A percentile compares a stretch with the other conserved stretches of the same genome.
phyloP scores from a whole-genome alignment of 108 stramenopile genomes.

The Cyclotella sp. region DNA sequence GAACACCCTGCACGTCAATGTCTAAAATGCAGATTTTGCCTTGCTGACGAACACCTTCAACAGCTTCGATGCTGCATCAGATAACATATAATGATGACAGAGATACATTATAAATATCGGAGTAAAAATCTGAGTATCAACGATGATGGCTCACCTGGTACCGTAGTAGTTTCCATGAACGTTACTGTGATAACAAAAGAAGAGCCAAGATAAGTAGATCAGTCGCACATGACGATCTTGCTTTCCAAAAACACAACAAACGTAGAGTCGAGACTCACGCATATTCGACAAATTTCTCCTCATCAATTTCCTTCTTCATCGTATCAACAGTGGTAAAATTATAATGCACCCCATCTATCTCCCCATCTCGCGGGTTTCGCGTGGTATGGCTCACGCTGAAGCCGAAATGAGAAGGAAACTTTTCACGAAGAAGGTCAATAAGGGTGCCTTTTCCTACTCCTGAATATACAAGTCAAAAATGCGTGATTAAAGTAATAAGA shows the following conservation, averaged over 20 bases:
- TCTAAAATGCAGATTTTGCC: slow-evolving; percentile 94
- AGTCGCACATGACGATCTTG: too few relatives aligned
- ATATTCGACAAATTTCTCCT: slow-evolving; percentile 87
- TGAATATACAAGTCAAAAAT: not conserved
- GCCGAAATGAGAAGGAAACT: slow-evolving; percentile 57
- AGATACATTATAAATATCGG: not conserved
- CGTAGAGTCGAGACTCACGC: slow-evolving; percentile 44
- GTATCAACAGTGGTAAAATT: slow-evolving; percentile 87
- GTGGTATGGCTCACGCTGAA: slow-evolving; percentile 97
- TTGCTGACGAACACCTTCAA: slow-evolving; percentile 75
- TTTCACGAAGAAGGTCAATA: slow-evolving; percentile 78
- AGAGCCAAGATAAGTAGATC: too few relatives aligned
- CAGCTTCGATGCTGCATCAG: slow-evolving; percentile 63
- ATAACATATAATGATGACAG: not conserved
- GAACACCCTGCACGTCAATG: slow-evolving; percentile 91
- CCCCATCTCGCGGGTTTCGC: slow-evolving; percentile 90
- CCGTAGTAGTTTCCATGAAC: slow-evolving; percentile 98
- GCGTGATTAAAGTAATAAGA: not conserved
- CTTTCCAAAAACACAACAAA: not conserved
- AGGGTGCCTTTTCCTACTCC: slow-evolving; percentile 65
- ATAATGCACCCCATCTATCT: slow-evolving; percentile 91
- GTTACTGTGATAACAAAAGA: slow-evolving; percentile 3
- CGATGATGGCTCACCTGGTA: slow-evolving; percentile 46
- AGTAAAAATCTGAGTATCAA: not conserved
- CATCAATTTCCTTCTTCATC: slow-evolving; percentile 89